Percentiles rank a stretch among this genome's conserved stretches.
These are phyloP conservation scores for Chalciporus pseudorubinellus DNA, from an alignment of 768 basidiomycete genomes.

Conservation along the genomic window DNA sequence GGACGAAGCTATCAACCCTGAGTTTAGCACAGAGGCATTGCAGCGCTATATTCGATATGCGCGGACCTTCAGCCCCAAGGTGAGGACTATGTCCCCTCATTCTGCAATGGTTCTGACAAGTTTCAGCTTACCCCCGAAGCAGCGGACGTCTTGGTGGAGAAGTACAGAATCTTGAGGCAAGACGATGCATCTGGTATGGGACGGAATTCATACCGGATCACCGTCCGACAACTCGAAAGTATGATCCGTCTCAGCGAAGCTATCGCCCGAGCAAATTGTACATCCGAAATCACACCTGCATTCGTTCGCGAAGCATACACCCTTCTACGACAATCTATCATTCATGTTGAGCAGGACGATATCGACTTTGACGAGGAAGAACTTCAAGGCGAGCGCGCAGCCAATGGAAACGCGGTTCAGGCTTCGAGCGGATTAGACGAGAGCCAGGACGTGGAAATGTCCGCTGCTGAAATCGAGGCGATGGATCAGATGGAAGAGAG, in stretches of 20 bases:
- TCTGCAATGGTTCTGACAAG: conserved; percentile 5
- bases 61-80: conserved; percentile 97
- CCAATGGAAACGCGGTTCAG: conserved; percentile 33
- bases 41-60: conserved; percentile 98
- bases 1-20: conserved; percentile 91
- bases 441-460: conserved; percentile 63
- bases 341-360: conserved; percentile 98
- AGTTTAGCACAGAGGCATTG: conserved; percentile 94
- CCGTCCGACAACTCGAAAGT: conserved; percentile 95
- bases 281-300: conserved; percentile 90
- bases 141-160: conserved; percentile 89
- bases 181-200: conserved; percentile 89
- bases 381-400: conserved; percentile 51
- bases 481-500: conserved; percentile 50
- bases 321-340: conserved; percentile 93
- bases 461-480: conserved; percentile 56
- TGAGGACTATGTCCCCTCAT: conserved; percentile 23
- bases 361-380: conserved; percentile 97
- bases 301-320: conserved; percentile 96
- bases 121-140: conserved; percentile 87
- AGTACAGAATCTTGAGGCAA: conserved; percentile 87
- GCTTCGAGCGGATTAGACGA: conserved; percentile 44
- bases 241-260: conserved; percentile 98
- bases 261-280: conserved; percentile 95
- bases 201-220: conserved; percentile 93